These are phyloP conservation scores for Punctularia strigosozonata DNA, from an alignment of 768 basidiomycete species.

Conservation along the genomic window DNA sequence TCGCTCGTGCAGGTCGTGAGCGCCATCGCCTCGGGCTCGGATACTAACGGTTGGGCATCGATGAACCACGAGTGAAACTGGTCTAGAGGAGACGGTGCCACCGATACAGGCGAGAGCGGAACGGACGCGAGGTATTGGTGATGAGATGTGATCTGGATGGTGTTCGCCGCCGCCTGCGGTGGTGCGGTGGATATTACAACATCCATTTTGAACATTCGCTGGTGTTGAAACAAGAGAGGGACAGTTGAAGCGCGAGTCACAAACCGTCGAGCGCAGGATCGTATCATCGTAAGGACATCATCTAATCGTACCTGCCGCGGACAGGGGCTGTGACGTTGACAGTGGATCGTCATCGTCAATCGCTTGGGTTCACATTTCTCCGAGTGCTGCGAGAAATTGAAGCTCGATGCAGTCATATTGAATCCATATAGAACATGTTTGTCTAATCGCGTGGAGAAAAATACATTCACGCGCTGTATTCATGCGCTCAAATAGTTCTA, in stretches of 20 bases:
- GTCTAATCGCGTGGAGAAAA: too few relatives aligned
- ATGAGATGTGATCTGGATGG: constrained; percentile 60
- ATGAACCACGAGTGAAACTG: constrained; percentile 88
- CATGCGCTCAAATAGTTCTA: too few relatives aligned
- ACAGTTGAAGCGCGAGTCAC: neutral
- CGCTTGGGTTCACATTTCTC: too few relatives aligned
- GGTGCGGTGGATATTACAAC: constrained; percentile 16
- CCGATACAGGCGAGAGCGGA: constrained; percentile 46
- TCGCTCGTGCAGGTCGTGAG: constrained; percentile 58
- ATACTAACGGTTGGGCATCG: constrained; percentile 47
- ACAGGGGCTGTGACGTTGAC: neutral
- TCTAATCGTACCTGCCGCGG: neutral
- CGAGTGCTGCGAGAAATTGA: too few relatives aligned
- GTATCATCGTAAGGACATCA: neutral
- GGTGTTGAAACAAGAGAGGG: neutral
- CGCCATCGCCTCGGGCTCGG: constrained; percentile 86
- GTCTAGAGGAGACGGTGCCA: constrained; percentile 58
- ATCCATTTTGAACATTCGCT: constrained; percentile 20
- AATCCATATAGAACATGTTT: too few relatives aligned
- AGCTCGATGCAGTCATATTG: too few relatives aligned
- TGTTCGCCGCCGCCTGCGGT: constrained; percentile 36
- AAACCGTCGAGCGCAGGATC: too few relatives aligned
- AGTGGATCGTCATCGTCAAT: too few relatives aligned
- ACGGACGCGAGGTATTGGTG: constrained; percentile 66
- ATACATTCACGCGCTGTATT: too few relatives aligned